Conservation (phyloP, 2,329 filamentous ascomycete genomes). For the Colletotrichum sp. region DNA sequence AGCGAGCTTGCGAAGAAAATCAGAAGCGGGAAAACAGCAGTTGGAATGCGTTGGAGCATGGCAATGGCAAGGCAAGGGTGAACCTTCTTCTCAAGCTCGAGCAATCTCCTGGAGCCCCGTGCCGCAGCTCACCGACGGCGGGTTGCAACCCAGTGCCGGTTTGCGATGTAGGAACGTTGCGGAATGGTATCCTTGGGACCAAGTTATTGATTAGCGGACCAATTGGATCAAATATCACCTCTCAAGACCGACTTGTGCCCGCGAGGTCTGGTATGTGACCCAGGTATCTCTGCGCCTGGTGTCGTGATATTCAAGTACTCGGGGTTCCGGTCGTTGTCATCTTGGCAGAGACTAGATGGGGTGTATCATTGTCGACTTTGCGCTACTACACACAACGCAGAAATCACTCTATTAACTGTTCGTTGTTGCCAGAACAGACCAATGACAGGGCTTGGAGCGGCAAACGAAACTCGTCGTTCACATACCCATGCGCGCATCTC, state of each 20-base stretch:
- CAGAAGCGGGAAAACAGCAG: not conserved
- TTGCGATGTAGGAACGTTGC: not conserved
- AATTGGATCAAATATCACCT: not conserved
- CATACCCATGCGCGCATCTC: slow-evolving; percentile 10
- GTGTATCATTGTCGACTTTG: not conserved
- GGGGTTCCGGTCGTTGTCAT: not conserved
- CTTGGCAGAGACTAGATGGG: not conserved
- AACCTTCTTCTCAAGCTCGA: not conserved
- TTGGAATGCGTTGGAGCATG: not conserved
- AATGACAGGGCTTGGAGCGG: not conserved
- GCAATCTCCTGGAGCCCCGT: slow-evolving; percentile 1
- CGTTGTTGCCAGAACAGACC: not conserved
- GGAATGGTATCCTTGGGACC: not conserved
- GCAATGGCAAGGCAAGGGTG: not conserved
- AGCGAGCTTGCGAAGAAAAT: not conserved
- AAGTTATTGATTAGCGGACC: not conserved
- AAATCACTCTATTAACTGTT: not conserved
- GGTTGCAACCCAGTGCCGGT: not conserved
- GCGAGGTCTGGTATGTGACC: not conserved
- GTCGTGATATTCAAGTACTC: not conserved
- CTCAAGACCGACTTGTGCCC: not conserved
- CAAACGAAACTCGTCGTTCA: not conserved
- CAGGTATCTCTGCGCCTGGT: not conserved
- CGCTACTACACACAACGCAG: not conserved
- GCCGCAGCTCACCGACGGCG: not conserved